Percentiles rank a stretch among this genome's conserved stretches.
Evolutionary conservation across 2,329 filamentous ascomycete species (phyloP).

Genomic region (Colletotrichum lentis): DNA sequence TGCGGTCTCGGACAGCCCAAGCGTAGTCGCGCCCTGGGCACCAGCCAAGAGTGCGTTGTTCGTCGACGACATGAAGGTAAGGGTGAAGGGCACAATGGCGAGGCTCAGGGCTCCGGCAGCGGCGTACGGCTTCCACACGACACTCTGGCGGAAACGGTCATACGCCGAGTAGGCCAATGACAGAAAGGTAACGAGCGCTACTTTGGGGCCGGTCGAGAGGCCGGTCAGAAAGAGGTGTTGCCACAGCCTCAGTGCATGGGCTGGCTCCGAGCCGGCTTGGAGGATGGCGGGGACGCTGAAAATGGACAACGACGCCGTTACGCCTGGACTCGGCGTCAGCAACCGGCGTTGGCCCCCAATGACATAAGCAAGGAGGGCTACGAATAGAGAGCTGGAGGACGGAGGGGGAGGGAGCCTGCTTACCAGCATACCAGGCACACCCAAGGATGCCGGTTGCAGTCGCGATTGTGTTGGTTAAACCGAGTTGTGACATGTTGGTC

Average conservation of each 20-base stretch:
- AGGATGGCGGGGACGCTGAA: conserved; percentile 46
- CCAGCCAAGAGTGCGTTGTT: conserved; percentile 46
- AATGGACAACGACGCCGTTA: conserved; percentile 49
- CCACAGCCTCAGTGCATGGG: conserved; percentile 49
- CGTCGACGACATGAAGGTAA: conserved; percentile 49
- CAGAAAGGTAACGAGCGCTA: conserved; percentile 46
- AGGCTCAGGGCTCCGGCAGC: conserved; percentile 47
- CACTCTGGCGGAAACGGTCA: conserved; percentile 41
- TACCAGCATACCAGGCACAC: conserved; percentile 36
- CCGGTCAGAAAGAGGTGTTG: conserved; percentile 50
- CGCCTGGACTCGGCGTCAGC: conserved; percentile 44
- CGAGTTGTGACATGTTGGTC: conserved; percentile 32
- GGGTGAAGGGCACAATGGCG: conserved; percentile 52
- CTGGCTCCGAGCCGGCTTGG: conserved; percentile 42
- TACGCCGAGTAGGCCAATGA: conserved; percentile 51
- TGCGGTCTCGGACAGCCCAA: conserved; percentile 25
- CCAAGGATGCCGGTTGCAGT: conserved; percentile 33
- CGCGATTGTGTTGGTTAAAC: conserved; percentile 26
- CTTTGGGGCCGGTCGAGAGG: conserved; percentile 49
- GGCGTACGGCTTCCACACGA: conserved; percentile 48
- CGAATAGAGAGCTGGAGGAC: neutral
- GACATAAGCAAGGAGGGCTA: neutral
- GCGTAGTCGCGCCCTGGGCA: conserved; percentile 32
- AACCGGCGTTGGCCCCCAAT: neutral
- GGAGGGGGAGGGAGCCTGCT: neutral